Base-by-base conservation (phyloP, 345 rosid species). In the Hibiscus mutabilis region DNA sequence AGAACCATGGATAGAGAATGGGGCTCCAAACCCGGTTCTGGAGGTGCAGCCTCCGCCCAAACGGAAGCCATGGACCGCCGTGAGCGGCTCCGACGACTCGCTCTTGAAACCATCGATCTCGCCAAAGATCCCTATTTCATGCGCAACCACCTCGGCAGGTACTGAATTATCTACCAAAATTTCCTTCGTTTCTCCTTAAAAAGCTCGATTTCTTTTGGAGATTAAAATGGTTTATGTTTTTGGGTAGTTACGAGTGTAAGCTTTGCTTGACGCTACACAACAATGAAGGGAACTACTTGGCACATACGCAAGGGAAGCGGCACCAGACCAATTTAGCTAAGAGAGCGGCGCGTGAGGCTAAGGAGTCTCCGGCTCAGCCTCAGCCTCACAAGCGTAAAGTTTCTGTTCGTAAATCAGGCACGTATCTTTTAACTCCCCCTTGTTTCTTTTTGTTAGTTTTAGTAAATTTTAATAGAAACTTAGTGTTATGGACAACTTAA, bases 71-170 rank as follows among this genome's bases (percentile, higher is more conserved):
- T 90, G 71, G 98, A 95, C 84, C 96, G 99, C 60, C 94, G 99
- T 0, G 99, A 95, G 83, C 92, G 98, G 37, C 99, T 95, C 74
- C 90, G 98, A 13, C 85, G 99, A n/a, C 94, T 95, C 10, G 97
- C 99, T 22, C 87, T 95, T 18, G 98, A 95, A 78, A 95, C 99
- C 61, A 90, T 95, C 66, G 99, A 95, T 81, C 92, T 95, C 15
- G 99, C 99, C 0, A 95, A 91, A 70, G 99, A 95, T 71, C 99
- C 97, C 6, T 95, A 95, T 67, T 92, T 95, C 82, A 95, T 95
- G 99, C 94, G 98, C 76, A 95, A 95, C 79, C 98, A 95, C 75
- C 94, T 95, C 53, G 98, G 98, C 75, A 94, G 98, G 97, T 91
- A 21, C 8, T 68, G 2, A 60, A 24, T 10, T 63, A 6, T 27